Conservation (phyloP, 208 protist genomes). For the Trypanosoma cruzi region DNA sequence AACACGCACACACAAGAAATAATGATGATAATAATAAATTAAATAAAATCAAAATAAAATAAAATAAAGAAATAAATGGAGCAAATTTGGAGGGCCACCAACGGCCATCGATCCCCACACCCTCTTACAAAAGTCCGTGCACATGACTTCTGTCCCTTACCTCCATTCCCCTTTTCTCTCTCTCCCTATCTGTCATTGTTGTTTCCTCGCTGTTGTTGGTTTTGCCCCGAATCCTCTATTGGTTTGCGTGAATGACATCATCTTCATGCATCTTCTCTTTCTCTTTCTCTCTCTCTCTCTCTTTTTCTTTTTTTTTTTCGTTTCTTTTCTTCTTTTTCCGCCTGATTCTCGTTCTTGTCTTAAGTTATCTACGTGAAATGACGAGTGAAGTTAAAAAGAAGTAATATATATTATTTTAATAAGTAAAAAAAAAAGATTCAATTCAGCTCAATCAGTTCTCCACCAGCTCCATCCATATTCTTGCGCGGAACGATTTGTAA, state of each 20-base stretch:
- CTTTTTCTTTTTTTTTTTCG: not conserved
- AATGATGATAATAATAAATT: too few species aligned
- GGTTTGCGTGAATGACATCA: not conserved
- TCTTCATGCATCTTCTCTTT: not conserved
- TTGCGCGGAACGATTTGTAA: conserved; percentile 87
- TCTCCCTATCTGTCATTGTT: conserved; percentile 6
- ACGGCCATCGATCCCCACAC: too few species aligned
- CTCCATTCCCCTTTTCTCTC: not conserved
- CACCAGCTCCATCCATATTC: conserved; percentile 92
- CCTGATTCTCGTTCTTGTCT: not conserved
- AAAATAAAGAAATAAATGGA: too few species aligned
- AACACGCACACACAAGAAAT: too few species aligned
- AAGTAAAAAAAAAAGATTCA: not conserved
- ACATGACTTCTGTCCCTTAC: conserved; percentile 1
- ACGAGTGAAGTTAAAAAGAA: not conserved
- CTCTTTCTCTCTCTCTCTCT: not conserved
- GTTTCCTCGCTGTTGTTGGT: not conserved
- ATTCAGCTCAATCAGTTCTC: conserved; percentile 20
- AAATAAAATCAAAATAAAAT: not conserved
- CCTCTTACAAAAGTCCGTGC: not conserved
- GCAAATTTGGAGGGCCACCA: too few species aligned
- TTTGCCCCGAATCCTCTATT: too few species aligned
- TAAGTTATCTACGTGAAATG: not conserved
- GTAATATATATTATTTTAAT: not conserved
- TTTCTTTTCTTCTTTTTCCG: not conserved